phyloP scores from a whole-genome alignment of 176 grass and related monocot species.

The Zoysia japonica region DNA sequence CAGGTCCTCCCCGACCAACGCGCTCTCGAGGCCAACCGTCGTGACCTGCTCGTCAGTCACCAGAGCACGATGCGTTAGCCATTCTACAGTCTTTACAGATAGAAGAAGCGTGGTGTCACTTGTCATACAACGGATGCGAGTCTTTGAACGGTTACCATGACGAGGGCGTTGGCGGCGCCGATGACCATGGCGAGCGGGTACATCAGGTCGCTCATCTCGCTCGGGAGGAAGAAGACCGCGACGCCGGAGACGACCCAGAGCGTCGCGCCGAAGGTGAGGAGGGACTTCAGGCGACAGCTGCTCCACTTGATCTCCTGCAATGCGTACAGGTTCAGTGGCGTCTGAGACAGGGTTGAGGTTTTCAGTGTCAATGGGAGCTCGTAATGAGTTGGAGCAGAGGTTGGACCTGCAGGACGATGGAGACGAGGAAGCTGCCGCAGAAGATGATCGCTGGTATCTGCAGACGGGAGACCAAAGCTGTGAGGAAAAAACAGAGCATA shows the following conservation, averaged over 20 bases:
- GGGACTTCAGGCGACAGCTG: slow-evolving; percentile 54
- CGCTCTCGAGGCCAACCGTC: slow-evolving; percentile 61
- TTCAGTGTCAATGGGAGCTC: background rate
- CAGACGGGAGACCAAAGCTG: background rate
- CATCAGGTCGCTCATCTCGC: slow-evolving; percentile 61
- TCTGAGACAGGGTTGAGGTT: background rate
- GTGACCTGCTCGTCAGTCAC: slow-evolving; percentile 39
- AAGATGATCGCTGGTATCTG: slow-evolving; percentile 76
- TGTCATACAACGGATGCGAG: too few relatives aligned
- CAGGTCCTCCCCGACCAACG: slow-evolving; percentile 63
- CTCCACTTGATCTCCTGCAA: slow-evolving; percentile 74
- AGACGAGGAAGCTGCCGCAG: slow-evolving; percentile 70
- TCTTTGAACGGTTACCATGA: slow-evolving; percentile 35
- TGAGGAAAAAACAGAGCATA: background rate
- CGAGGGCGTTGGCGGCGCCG: slow-evolving; percentile 62
- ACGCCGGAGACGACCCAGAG: slow-evolving; percentile 66
- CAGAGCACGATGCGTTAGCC: background rate
- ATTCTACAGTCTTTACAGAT: background rate
- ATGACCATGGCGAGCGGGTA: slow-evolving; percentile 63
- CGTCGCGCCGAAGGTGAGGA: slow-evolving; percentile 56
- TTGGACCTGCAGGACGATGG: slow-evolving; percentile 57
- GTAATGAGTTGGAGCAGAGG: background rate
- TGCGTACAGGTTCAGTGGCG: background rate
- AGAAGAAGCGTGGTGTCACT: background rate
- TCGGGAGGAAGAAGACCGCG: slow-evolving; percentile 59